Evolutionary conservation across 2,329 filamentous ascomycete genomes (phyloP), one percentile per base, ranked within the genome.

Genomic region (Cercospora citrullina): DNA sequence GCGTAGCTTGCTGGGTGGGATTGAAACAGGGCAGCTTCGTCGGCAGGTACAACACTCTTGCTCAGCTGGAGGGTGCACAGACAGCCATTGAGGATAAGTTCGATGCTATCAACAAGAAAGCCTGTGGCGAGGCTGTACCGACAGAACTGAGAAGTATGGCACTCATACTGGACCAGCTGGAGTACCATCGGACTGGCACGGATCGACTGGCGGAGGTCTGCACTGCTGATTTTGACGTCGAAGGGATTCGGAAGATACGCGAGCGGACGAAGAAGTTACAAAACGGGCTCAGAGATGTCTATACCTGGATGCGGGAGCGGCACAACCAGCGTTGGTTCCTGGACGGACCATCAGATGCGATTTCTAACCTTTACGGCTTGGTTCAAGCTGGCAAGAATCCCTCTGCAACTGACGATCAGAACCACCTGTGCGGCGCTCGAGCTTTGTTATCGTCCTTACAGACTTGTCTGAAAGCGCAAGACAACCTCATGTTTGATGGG

Each of bases 391-490:
- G 18, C 23, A 45, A 42, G 21, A 26, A 5, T n/a, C 64, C 57
- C 6, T 45, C 26, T 57, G 30, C 39, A 2, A 18, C 57, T n/a
- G 39, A 48, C 18, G 58, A 48, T 14, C 3, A 12, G 4, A 12
- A 4, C 30, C 36, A 30, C 36, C 18, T 65, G 12, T 60, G 64
- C 31, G 64, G 64, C 23, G 55, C 64, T 23, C 26, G 58, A 9
- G 64, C 64, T 14, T n/a, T 65, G 26, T 28, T 65, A 26, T 30
- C 48, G n/a, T 65, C 64, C 7, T 30, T 65, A 9, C 55, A 60
- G 14, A 18, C 64, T 31, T 23, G 30, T 31, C 16, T 42, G 21
- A 0, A 28, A 18, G 21, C 33, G 4, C 28, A 31, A 48, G 36
- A 9, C 4, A 42, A 30, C 8, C 36, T 36, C 39, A 51, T 26